A percentile compares a stretch with the other conserved stretches of the same genome.
phyloP scores from a whole-genome alignment of 2,329 filamentous ascomycete genomes.

The Neoarthrinium moseri region DNA sequence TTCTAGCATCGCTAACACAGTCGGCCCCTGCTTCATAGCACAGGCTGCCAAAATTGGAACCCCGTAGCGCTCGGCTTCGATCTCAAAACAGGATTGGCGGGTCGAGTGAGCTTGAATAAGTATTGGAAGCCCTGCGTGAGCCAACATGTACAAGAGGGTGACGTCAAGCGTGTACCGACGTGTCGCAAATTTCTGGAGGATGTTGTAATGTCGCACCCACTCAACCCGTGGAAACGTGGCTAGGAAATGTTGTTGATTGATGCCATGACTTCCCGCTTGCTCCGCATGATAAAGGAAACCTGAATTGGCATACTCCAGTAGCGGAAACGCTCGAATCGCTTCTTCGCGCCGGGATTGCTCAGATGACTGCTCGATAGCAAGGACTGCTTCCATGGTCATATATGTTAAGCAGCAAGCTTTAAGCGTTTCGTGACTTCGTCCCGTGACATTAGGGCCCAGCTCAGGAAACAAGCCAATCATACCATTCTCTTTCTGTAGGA shows the following conservation, averaged over 20 bases:
- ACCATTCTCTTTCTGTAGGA: slow-evolving; percentile 36
- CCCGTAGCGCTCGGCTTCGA: neutral
- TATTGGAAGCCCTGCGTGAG: neutral
- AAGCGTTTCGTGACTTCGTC: slow-evolving; percentile 39
- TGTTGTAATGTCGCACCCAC: slow-evolving; percentile 13
- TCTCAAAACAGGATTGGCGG: neutral
- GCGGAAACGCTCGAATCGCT: slow-evolving; percentile 6
- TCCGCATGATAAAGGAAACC: slow-evolving; percentile 12
- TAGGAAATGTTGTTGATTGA: slow-evolving; percentile 10
- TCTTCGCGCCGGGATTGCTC: neutral
- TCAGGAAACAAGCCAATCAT: slow-evolving; percentile 29
- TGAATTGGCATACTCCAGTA: slow-evolving; percentile 9
- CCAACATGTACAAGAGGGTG: slow-evolving; percentile 14
- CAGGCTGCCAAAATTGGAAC: neutral
- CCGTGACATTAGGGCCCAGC: slow-evolving; percentile 26
- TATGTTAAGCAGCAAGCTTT: slow-evolving; percentile 30
- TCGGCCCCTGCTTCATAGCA: neutral
- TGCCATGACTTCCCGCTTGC: slow-evolving; percentile 1
- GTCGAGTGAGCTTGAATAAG: neutral
- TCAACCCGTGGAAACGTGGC: neutral
- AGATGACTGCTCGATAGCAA: neutral
- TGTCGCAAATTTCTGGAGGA: slow-evolving; percentile 4
- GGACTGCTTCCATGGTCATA: slow-evolving; percentile 1
- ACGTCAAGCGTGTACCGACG: slow-evolving; percentile 3
- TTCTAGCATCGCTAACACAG: neutral